Evolutionary conservation across 1,284 basidiomycete species (phyloP).

Genomic region (Takashimella koratensis): DNA sequence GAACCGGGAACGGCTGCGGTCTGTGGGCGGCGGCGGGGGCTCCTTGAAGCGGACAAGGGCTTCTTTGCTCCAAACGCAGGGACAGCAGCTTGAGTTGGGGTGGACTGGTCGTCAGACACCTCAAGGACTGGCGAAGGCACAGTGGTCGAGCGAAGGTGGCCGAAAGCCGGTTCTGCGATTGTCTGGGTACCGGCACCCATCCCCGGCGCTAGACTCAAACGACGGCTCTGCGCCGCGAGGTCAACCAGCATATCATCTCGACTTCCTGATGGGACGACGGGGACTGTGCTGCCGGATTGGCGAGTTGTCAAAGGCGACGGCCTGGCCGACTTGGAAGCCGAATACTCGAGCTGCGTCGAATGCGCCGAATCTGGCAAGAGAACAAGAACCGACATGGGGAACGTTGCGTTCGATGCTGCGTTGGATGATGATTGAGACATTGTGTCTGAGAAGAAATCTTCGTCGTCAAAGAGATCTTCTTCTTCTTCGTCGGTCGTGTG

Average conservation of each 20-base stretch:
- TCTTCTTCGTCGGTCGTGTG: neutral
- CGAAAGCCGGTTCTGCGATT: slow-evolving; percentile 1
- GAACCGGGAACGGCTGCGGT: slow-evolving; percentile 11
- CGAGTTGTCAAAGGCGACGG: slow-evolving; percentile 17
- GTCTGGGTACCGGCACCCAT: slow-evolving; percentile 27
- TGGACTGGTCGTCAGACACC: neutral
- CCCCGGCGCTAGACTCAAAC: slow-evolving; percentile 37
- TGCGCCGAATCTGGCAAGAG: slow-evolving; percentile 30
- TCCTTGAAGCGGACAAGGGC: neutral
- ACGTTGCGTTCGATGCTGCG: slow-evolving; percentile 2
- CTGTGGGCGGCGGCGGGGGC: slow-evolving; percentile 7
- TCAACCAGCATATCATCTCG: slow-evolving; percentile 5
- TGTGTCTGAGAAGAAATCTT: neutral
- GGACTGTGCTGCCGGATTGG: slow-evolving; percentile 16
- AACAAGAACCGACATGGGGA: slow-evolving; percentile 29
- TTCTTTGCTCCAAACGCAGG: slow-evolving; percentile 14
- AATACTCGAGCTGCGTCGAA: slow-evolving; percentile 9
- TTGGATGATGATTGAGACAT: neutral
- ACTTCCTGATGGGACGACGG: slow-evolving; percentile 8
- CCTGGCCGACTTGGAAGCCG: slow-evolving; percentile 4
- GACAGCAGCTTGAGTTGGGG: slow-evolving; percentile 3
- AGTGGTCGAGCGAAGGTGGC: neutral
- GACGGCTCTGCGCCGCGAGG: slow-evolving; percentile 20
- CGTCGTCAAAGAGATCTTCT: neutral
- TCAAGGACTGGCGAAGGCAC: neutral